Evolutionary conservation across 108 stramenopile genomes (phyloP).

Genomic region (Nannochloropsis gaditana): DNA sequence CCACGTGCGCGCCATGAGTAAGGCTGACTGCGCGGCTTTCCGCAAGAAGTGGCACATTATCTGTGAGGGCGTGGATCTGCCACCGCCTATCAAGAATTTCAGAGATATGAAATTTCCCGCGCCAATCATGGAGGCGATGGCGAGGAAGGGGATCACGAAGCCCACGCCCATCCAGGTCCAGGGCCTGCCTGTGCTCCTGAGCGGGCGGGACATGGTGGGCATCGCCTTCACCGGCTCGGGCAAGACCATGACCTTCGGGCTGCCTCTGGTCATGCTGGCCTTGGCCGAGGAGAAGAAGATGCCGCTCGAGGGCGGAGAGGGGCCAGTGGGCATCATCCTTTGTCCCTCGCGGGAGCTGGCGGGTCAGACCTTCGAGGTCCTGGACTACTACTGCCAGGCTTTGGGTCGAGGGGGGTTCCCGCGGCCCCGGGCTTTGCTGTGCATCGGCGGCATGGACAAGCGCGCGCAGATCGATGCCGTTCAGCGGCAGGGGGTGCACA

Average conservation of each 20-base stretch:
- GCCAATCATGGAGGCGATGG: slow-evolving; percentile 67
- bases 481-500: slow-evolving; percentile 72
- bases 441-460: slow-evolving; percentile 91
- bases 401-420: slow-evolving; percentile 59
- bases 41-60: slow-evolving; percentile 93
- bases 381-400: slow-evolving; percentile 55
- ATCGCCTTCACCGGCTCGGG: slow-evolving; percentile 94
- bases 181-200: slow-evolving; percentile 88
- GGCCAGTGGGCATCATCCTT: slow-evolving; percentile 88
- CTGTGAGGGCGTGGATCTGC: slow-evolving; percentile 80
- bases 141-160: slow-evolving; percentile 73
- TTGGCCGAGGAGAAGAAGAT: slow-evolving; percentile 89
- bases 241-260: slow-evolving; percentile 86
- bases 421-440: slow-evolving; percentile 67
- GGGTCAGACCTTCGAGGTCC: slow-evolving; percentile 90
- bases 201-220: slow-evolving; percentile 96
- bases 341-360: slow-evolving; percentile 94
- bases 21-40: slow-evolving; percentile 63
- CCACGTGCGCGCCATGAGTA: slow-evolving; percentile 64
- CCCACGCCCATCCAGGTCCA: slow-evolving; percentile 99
- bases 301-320: slow-evolving; percentile 84
- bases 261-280: slow-evolving; percentile 89
- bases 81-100: slow-evolving; percentile 81
- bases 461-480: slow-evolving; percentile 70
- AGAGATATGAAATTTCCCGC: slow-evolving; percentile 84